Evolutionary conservation across 2,329 filamentous ascomycete genomes (phyloP).

Genomic region (Cercospora canescens): DNA sequence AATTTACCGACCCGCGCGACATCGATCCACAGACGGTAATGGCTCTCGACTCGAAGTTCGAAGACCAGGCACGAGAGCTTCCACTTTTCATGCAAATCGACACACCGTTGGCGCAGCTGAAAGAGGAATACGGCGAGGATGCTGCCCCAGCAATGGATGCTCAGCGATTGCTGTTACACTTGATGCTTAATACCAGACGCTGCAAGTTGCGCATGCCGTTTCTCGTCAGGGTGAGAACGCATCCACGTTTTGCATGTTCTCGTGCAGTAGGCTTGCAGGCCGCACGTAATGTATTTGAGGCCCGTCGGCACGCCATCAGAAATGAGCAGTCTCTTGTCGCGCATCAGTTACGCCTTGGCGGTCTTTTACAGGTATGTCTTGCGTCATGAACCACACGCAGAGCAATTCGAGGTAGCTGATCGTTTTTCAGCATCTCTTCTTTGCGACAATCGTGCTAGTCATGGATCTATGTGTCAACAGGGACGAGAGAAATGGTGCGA

Average conservation of each 20-base stretch:
- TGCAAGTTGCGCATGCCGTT: constrained; percentile 33
- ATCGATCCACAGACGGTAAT: constrained; percentile 22
- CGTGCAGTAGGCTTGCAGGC: constrained; percentile 25
- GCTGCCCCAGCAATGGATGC: constrained; percentile 8
- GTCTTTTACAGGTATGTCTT: constrained; percentile 16
- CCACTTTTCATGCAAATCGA: constrained; percentile 20
- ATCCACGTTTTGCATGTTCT: constrained; percentile 23
- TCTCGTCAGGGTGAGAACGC: constrained; percentile 25
- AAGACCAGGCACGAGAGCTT: constrained; percentile 19
- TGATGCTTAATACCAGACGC: constrained; percentile 25
- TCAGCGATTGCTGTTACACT: constrained; percentile 22
- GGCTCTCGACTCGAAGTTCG: constrained; percentile 25
- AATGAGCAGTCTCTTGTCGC: background rate
- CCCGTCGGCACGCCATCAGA: constrained; percentile 12
- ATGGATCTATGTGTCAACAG: constrained; percentile 33
- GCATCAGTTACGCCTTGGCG: constrained; percentile 13
- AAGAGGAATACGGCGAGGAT: constrained; percentile 10
- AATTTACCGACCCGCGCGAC: constrained; percentile 16
- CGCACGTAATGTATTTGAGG: constrained; percentile 22
- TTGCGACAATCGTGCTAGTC: constrained; percentile 29
- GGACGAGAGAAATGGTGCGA: constrained; percentile 7
- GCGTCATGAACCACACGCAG: background rate
- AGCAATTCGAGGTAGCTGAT: background rate
- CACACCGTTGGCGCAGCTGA: constrained; percentile 12
- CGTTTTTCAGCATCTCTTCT: constrained; percentile 25